These are phyloP conservation scores for Penicillium canescens DNA, from an alignment of 495 filamentous ascomycete species.

Conservation along the genomic window DNA sequence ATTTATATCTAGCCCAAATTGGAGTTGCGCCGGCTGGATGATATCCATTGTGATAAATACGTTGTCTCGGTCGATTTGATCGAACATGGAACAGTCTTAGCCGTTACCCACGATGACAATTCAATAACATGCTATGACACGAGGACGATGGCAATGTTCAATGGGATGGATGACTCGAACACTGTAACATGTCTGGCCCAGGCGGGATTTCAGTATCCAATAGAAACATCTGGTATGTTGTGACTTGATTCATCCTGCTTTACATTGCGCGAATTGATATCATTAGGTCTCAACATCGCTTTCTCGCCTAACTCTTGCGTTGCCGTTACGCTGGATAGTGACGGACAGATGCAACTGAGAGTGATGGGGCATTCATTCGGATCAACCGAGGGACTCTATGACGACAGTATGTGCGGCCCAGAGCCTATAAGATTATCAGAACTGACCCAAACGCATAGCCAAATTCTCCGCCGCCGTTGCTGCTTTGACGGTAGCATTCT, in stretches of 20 bases:
- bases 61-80: slow-evolving; percentile 66
- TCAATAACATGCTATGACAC: slow-evolving; percentile 77
- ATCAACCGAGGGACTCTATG: slow-evolving; percentile 35
- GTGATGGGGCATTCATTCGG: slow-evolving; percentile 56
- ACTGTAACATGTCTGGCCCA: slow-evolving; percentile 68
- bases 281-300: slow-evolving; percentile 60
- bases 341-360: slow-evolving; percentile 64
- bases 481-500: slow-evolving; percentile 60
- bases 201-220: slow-evolving; percentile 68
- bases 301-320: slow-evolving; percentile 76
- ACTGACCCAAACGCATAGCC: slow-evolving; percentile 27
- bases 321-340: slow-evolving; percentile 62
- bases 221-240: slow-evolving; percentile 30
- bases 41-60: slow-evolving; percentile 63
- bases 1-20: slow-evolving; percentile 49
- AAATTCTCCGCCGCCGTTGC: slow-evolving; percentile 57
- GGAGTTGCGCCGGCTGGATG: slow-evolving; percentile 64
- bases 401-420: slow-evolving; percentile 37
- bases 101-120: slow-evolving; percentile 72
- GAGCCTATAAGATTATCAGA: neutral
- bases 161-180: slow-evolving; percentile 58
- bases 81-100: slow-evolving; percentile 66
- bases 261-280: neutral
- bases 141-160: slow-evolving; percentile 64
- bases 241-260: neutral